Evolutionary conservation across 140 eudicot species (phyloP), one percentile per base, ranked within the genome.

Genomic region (Erigeron philadelphicus): DNA sequence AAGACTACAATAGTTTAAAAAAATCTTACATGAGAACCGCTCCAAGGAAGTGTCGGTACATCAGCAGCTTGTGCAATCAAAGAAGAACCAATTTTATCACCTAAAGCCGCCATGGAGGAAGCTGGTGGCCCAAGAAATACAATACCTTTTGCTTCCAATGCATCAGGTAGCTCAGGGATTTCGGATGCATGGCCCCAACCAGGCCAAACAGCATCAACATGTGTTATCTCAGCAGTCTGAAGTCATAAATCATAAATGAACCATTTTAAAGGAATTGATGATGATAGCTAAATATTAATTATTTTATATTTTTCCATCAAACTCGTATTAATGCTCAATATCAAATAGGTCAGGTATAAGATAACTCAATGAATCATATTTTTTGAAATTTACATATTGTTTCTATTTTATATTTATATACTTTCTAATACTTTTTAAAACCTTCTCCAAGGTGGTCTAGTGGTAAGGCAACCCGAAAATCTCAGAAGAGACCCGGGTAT

Each of bases 151-250:
- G 95, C 96, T 64, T 64, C 73, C 68, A 93, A 81, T 15, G 98
- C 93, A 83, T 86, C 96, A 3, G 98, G 96, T 31, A 93, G 82
- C 78, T 93, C 98, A 13, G 98, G 98, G 59, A 82, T 93, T 79
- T 93, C 96, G 12, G 98, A 93, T 59, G 98, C 98, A 82, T 93
- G 98, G 48, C 98, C 98, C 98, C 98, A 93, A 63, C 98, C 98
- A 72, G 98, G 98, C 98, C 98, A 93, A 68, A 93, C 98, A 45
- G 98, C 98, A 77, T 86, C 96, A 40, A 93, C 98, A 70, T 75
- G 96, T 55, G 98, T 93, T 73, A 83, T 78, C 84, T 93, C 98
- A 12, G 98, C 98, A 67, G 86, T 86, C 98, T 93, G 79, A 23
- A 78, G 61, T 12, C 23, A 12, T 11, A 16, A 41, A 60, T 42